A percentile compares a stretch with the other conserved stretches of the same genome.
Evolutionary conservation across 208 protist species (phyloP).

Genomic region (Histomonas meleagridis): DNA sequence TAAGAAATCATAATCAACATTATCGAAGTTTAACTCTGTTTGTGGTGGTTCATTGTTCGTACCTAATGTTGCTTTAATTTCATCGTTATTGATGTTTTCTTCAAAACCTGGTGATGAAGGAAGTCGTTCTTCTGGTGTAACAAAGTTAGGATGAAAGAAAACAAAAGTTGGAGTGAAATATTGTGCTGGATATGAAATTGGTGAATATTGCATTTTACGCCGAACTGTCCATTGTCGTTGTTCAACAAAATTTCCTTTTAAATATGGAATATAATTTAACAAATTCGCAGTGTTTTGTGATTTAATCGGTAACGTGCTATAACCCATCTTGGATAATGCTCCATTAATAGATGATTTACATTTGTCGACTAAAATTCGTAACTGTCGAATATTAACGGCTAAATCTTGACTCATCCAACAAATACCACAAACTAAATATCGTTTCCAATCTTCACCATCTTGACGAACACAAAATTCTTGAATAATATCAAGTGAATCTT

Average conservation of each 20-base stretch:
- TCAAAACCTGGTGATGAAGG: no score
- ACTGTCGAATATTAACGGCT: neutral
- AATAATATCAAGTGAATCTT: neutral
- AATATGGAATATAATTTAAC: neutral
- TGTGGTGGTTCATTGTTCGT: neutral
- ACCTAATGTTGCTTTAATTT: neutral
- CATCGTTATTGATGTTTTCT: neutral
- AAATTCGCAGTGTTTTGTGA: neutral
- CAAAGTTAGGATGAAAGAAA: neutral
- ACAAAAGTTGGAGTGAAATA: neutral
- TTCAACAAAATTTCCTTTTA: constrained; percentile 32
- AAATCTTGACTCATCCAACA: neutral
- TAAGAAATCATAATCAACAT: neutral
- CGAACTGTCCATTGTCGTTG: constrained; percentile 12
- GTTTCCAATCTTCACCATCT: neutral
- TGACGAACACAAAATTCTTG: neutral
- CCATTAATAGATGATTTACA: constrained; percentile 29
- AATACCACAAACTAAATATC: neutral
- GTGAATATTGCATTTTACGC: neutral
- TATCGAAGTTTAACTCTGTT: neutral
- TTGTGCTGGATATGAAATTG: neutral
- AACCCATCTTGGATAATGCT: neutral
- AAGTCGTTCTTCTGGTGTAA: neutral
- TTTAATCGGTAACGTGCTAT: neutral
- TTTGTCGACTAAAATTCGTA: neutral